These are phyloP conservation scores for Neofusicoccum sp. DNA, from an alignment of 2,329 filamentous ascomycete species.

Conservation along the genomic window DNA sequence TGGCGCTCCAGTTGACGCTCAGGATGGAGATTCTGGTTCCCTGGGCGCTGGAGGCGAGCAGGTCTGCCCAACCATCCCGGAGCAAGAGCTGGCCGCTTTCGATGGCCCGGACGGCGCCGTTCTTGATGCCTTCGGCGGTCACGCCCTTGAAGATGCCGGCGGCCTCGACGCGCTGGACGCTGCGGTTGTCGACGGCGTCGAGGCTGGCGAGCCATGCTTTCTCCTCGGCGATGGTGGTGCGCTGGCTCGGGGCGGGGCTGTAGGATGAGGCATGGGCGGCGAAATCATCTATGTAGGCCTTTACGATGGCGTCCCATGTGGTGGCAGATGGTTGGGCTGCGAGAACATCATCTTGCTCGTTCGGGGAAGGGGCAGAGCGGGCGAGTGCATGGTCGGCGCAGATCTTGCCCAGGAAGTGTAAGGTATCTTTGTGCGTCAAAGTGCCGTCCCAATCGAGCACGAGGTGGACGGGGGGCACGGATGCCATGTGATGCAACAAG, in stretches of 20 bases:
- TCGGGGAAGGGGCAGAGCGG: background rate
- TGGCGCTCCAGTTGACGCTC: constrained; percentile 53
- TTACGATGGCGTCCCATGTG: constrained; percentile 43
- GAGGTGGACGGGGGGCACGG: constrained; percentile 33
- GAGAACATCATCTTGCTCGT: constrained; percentile 1
- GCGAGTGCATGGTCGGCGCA: constrained; percentile 7
- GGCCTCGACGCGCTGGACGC: constrained; percentile 43
- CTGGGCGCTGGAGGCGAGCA: constrained; percentile 28
- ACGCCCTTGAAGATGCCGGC: constrained; percentile 45
- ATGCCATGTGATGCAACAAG: constrained; percentile 9
- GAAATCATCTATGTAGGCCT: constrained; percentile 48
- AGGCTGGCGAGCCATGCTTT: constrained; percentile 41
- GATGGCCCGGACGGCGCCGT: constrained; percentile 29
- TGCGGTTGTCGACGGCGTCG: constrained; percentile 42
- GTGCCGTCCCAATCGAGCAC: constrained; percentile 54
- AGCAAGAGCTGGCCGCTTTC: constrained; percentile 36
- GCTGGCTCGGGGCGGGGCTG: constrained; percentile 29
- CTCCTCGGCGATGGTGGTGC: constrained; percentile 40
- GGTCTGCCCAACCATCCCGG: constrained; percentile 38
- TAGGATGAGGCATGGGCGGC: constrained; percentile 34
- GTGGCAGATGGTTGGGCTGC: background rate
- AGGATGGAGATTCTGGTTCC: constrained; percentile 32
- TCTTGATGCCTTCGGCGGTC: constrained; percentile 33
- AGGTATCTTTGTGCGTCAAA: constrained; percentile 48
- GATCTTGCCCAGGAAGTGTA: constrained; percentile 45